Evolutionary conservation across 2,329 filamentous ascomycete species (phyloP).

Genomic region (Biscogniauxia mediterranea): DNA sequence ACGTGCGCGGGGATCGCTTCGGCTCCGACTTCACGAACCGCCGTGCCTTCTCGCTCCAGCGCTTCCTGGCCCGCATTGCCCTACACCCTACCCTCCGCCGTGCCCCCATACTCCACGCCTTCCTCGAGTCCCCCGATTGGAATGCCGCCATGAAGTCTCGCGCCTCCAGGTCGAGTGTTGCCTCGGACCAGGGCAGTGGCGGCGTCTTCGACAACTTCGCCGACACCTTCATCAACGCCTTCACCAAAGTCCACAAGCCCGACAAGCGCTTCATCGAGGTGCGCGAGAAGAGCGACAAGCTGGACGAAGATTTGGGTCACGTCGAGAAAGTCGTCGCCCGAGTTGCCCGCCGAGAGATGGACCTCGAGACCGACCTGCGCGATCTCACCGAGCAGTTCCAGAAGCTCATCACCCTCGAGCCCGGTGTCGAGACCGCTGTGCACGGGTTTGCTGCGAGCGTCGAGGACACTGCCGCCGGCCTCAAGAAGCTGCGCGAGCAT

Average conservation of each 20-base stretch:
- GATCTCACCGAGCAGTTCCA: slow-evolving; percentile 95
- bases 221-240: slow-evolving; percentile 95
- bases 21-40: slow-evolving; percentile 87
- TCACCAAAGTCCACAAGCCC: slow-evolving; percentile 92
- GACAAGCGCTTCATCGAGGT: slow-evolving; percentile 95
- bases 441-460: slow-evolving; percentile 85
- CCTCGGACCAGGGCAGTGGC: slow-evolving; percentile 48
- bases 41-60: slow-evolving; percentile 84
- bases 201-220: slow-evolving; percentile 94
- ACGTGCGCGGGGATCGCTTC: slow-evolving; percentile 94
- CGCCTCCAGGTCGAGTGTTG: slow-evolving; percentile 60
- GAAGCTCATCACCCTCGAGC: slow-evolving; percentile 85
- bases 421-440: slow-evolving; percentile 77
- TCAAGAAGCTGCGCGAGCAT: slow-evolving; percentile 80
- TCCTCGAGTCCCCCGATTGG: slow-evolving; percentile 93
- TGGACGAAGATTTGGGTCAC: slow-evolving; percentile 88
- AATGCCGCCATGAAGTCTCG: slow-evolving; percentile 90
- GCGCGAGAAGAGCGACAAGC: slow-evolving; percentile 85
- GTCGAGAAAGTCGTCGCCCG: slow-evolving; percentile 95
- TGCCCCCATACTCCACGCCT: slow-evolving; percentile 77
- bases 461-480: slow-evolving; percentile 75
- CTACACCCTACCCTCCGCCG: slow-evolving; percentile 87
- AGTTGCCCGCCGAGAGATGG: slow-evolving; percentile 81
- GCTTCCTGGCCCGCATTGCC: slow-evolving; percentile 83
- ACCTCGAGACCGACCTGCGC: slow-evolving; percentile 82